A percentile compares a stretch with the other conserved stretches of the same genome.
These are phyloP conservation scores for Amphirosellinia nigrospora DNA, from an alignment of 495 filamentous ascomycete genomes.

Conservation along the genomic window DNA sequence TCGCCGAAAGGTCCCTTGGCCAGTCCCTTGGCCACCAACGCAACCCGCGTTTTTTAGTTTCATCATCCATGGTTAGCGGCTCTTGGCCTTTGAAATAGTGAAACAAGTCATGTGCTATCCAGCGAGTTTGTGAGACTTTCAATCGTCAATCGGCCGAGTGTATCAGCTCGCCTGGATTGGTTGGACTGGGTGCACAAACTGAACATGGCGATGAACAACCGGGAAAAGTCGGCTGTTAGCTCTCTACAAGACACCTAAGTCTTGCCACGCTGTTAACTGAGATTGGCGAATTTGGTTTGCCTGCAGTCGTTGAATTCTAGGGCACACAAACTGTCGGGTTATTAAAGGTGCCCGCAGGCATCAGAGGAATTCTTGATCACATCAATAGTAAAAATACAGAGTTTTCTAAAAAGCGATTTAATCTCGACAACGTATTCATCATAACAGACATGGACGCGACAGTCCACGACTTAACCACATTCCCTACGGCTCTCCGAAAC, in stretches of 20 bases:
- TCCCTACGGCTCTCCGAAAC: conserved; percentile 55
- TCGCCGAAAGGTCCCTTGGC: no score
- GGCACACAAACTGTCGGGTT: neutral
- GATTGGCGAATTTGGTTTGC: neutral
- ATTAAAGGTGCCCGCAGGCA: neutral
- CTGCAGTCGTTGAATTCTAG: neutral
- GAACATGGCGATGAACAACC: neutral
- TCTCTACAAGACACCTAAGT: neutral
- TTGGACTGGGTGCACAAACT: neutral
- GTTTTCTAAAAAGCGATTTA: neutral
- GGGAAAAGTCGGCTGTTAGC: neutral
- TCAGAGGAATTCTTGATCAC: no score
- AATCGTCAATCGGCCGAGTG: neutral
- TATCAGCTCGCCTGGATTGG: neutral
- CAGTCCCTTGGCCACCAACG: no score
- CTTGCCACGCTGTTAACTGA: neutral
- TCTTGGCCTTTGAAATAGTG: neutral
- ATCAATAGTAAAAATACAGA: no score
- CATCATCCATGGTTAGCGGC: no score
- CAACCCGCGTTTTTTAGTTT: no score
- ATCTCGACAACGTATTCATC: neutral
- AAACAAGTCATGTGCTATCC: neutral
- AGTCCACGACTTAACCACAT: conserved; percentile 37
- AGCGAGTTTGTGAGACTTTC: neutral
- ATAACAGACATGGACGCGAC: neutral